Conservation (phyloP, 75 land plant species). For the Isoetes taiwanensis region DNA sequence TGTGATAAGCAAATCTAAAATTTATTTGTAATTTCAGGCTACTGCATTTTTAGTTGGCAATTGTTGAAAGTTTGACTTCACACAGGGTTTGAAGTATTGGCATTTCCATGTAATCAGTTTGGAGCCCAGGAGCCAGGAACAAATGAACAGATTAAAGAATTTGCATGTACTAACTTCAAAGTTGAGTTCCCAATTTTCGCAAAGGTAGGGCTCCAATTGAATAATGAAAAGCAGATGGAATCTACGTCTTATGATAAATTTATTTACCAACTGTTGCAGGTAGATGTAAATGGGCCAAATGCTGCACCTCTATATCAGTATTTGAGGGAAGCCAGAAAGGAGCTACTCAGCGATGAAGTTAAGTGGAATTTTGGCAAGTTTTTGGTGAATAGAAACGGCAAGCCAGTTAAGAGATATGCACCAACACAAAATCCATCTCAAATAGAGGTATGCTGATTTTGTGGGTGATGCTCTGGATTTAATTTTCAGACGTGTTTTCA, state of each 20-base stretch:
- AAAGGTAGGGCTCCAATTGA: no score
- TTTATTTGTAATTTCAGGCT: neutral
- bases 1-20: neutral
- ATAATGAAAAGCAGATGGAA: no score
- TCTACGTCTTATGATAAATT: no score
- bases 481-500: no score
- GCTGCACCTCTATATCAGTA: conserved; percentile 69
- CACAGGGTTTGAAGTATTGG: conserved; percentile 77
- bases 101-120: conserved; percentile 93
- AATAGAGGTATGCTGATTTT: conserved; percentile 79
- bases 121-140: conserved; percentile 60
- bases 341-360: conserved; percentile 42
- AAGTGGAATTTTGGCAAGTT: conserved; percentile 87
- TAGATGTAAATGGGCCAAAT: conserved; percentile 71
- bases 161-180: conserved; percentile 67
- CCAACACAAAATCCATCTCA: conserved; percentile 66
- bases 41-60: neutral
- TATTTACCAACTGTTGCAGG: no score
- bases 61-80: neutral
- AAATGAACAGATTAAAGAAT: conserved; percentile 45
- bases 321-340: no score
- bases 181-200: conserved; percentile 78
- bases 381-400: conserved; percentile 56
- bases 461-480: no score
- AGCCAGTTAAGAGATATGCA: conserved; percentile 54